A percentile compares a stretch with the other conserved stretches of the same genome.
These are phyloP conservation scores for Sextonia rubra DNA, from an alignment of 164 flowering plant genomes.

Conservation along the genomic window DNA sequence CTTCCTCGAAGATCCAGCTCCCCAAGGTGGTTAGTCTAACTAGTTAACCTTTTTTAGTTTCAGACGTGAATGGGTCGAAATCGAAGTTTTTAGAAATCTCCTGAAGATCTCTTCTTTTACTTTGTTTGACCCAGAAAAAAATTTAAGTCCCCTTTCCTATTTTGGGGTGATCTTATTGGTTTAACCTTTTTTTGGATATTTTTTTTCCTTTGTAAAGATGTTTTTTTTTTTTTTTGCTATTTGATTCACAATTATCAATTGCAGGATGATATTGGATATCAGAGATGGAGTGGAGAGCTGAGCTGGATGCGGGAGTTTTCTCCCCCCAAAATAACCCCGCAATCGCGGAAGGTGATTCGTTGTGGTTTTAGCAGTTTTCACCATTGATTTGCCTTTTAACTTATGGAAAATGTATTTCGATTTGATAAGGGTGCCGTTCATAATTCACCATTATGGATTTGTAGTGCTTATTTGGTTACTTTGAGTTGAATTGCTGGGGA, in stretches of 20 bases:
- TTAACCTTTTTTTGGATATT: not conserved
- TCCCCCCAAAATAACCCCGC: constrained; percentile 41
- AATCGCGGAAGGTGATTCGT: constrained; percentile 55
- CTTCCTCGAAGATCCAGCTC: constrained; percentile 42
- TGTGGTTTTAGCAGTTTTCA: constrained; percentile 5
- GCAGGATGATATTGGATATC: constrained; percentile 44
- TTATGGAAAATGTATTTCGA: no score
- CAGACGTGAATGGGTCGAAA: no score
- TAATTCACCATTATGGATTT: not conserved
- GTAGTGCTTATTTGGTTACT: not conserved
- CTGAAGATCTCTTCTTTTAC: no score
- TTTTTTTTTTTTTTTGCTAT: no score
- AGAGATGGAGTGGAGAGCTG: constrained; percentile 21
- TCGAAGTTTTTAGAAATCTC: not conserved
- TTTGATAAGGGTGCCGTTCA: no score
- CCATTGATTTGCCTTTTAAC: not conserved
- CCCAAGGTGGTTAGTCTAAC: constrained; percentile 30
- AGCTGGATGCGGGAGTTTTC: constrained; percentile 26
- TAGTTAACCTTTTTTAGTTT: not conserved
- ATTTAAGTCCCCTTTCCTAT: not conserved
- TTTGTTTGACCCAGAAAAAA: no score
- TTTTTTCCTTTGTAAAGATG: no score
- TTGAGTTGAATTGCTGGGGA: not conserved
- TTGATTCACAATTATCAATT: constrained; percentile 9
- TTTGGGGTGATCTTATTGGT: not conserved